These are phyloP conservation scores for Eucalyptus coolabah DNA, from an alignment of 345 rosid genomes.

Conservation along the genomic window DNA sequence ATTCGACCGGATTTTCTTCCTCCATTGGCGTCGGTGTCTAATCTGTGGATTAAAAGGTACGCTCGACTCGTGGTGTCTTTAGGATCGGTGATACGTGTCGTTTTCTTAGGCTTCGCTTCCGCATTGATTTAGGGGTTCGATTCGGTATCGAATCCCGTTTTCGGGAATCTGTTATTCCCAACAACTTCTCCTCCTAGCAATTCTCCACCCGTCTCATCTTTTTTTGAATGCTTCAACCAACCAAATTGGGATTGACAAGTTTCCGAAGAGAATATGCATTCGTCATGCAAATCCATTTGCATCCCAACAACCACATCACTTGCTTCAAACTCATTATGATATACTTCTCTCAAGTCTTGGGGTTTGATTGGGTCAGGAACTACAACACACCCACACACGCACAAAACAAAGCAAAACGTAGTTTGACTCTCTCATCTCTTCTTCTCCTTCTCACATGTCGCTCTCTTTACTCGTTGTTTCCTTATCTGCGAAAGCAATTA, in stretches of 20 bases:
- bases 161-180: too few species aligned
- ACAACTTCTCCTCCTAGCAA: not conserved
- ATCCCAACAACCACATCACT: not conserved
- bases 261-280: not conserved
- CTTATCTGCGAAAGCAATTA: not conserved
- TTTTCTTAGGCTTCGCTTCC: too few species aligned
- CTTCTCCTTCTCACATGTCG: not conserved
- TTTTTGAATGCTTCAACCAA: not conserved
- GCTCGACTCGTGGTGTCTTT: too few species aligned
- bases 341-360: not conserved
- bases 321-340: not conserved
- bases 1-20: too few species aligned
- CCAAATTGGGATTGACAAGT: not conserved
- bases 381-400: not conserved
- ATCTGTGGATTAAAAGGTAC: too few species aligned
- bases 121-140: too few species aligned
- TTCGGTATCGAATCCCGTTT: too few species aligned
- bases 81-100: too few species aligned
- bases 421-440: not conserved
- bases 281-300: not conserved
- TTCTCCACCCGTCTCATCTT: not conserved
- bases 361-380: not conserved
- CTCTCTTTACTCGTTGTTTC: not conserved
- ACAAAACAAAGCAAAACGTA: not conserved
- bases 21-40: too few species aligned